phyloP scores from a whole-genome alignment of 148 eudicot species.

The Cornus controversa region DNA sequence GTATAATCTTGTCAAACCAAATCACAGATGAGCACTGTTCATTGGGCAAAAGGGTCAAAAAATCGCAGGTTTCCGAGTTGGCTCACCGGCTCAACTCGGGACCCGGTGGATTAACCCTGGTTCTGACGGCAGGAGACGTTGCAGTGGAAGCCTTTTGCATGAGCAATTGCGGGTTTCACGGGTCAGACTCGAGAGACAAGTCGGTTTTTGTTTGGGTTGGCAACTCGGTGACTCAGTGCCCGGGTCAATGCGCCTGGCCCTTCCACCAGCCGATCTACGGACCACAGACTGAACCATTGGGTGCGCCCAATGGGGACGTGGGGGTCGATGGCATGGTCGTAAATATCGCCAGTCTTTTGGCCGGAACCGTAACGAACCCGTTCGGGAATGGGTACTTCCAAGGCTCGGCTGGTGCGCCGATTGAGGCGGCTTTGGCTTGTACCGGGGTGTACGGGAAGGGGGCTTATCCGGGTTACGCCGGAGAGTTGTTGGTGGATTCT shows the following conservation, averaged over 20 bases:
- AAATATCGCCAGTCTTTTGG: constrained; percentile 8
- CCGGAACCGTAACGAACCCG: constrained; percentile 13
- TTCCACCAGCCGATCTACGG: constrained; percentile 12
- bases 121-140: constrained; percentile 2
- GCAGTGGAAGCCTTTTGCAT: constrained; percentile 4
- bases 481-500: constrained; percentile 4
- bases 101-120: constrained; percentile 4
- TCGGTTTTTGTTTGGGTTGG: constrained; percentile 5
- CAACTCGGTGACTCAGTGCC: constrained; percentile 12
- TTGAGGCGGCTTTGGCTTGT: constrained; percentile 12
- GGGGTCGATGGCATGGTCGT: constrained; percentile 10
- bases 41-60: neutral
- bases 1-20: neutral
- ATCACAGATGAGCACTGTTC: neutral
- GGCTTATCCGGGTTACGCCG: constrained; percentile 10
- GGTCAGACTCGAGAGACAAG: neutral
- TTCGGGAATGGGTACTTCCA: constrained; percentile 11
- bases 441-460: constrained; percentile 10
- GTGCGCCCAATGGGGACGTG: constrained; percentile 10
- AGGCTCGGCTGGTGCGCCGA: constrained; percentile 2
- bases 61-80: neutral
- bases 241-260: constrained; percentile 12
- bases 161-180: constrained; percentile 16
- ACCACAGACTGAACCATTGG: constrained; percentile 1
- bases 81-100: neutral